Conservation (phyloP, 2,329 filamentous ascomycete species). For the Ramularia endophylla region DNA sequence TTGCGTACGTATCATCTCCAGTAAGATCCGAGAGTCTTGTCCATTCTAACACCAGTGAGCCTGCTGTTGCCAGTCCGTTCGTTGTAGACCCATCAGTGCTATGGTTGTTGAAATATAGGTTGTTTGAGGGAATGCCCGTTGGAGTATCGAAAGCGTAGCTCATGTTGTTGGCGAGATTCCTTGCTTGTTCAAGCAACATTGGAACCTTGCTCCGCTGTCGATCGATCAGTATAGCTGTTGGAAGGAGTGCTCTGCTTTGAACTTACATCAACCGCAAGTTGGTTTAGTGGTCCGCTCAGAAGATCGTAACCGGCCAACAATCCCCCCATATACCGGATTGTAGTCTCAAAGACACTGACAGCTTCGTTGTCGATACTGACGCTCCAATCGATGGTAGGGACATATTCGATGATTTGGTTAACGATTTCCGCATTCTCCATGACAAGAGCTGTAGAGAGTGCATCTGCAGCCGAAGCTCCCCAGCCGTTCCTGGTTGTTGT, state of each 20-base stretch:
- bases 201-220: constrained; percentile 43
- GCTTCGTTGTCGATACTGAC: constrained; percentile 60
- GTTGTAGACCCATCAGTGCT: constrained; percentile 44
- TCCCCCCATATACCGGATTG: constrained; percentile 79
- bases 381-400: constrained; percentile 66
- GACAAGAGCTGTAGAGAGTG: constrained; percentile 70
- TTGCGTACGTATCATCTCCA: constrained; percentile 59
- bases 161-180: constrained; percentile 63
- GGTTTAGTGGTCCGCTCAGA: constrained; percentile 56
- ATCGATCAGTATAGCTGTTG: constrained; percentile 9
- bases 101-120: constrained; percentile 52
- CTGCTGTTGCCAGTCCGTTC: constrained; percentile 71
- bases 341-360: constrained; percentile 83
- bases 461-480: constrained; percentile 79
- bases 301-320: constrained; percentile 72
- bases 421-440: constrained; percentile 67
- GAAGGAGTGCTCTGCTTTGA: background rate
- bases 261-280: too few species aligned
- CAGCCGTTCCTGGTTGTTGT: constrained; percentile 58
- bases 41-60: constrained; percentile 80
- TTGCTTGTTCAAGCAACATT: constrained; percentile 60
- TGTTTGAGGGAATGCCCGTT: constrained; percentile 67
- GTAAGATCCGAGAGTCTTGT: constrained; percentile 71
- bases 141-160: constrained; percentile 73
- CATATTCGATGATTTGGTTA: constrained; percentile 61